These are phyloP conservation scores for peach (Prunus persica) DNA, from an alignment of 306 rosid species.

Conservation along the genomic window Prunus_persica_NCBIv2 NC_034009.1:12029001-12029500, in stretches of 20 bases:
- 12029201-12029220: neutral
- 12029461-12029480: neutral
- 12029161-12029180: neutral
- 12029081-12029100: too few relatives aligned
- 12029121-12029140: neutral
- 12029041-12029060: too few relatives aligned
- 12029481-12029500: neutral
- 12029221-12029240: neutral
- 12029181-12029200: neutral
- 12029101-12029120: neutral
- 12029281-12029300: too few relatives aligned
- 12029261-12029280: conserved; percentile 3
- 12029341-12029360: neutral
- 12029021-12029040: too few relatives aligned
- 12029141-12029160: neutral
- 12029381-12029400: neutral
- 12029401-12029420: neutral
- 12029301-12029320: too few relatives aligned
- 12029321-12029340: too few relatives aligned
- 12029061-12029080: fast-evolving
- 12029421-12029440: neutral
- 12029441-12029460: neutral
- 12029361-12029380: neutral
- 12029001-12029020: too few relatives aligned
- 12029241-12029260: neutral